Percentiles rank a stretch among this genome's conserved stretches.
Evolutionary conservation across 108 stramenopile genomes (phyloP).

Genomic region (Thalassiosira profunda): DNA sequence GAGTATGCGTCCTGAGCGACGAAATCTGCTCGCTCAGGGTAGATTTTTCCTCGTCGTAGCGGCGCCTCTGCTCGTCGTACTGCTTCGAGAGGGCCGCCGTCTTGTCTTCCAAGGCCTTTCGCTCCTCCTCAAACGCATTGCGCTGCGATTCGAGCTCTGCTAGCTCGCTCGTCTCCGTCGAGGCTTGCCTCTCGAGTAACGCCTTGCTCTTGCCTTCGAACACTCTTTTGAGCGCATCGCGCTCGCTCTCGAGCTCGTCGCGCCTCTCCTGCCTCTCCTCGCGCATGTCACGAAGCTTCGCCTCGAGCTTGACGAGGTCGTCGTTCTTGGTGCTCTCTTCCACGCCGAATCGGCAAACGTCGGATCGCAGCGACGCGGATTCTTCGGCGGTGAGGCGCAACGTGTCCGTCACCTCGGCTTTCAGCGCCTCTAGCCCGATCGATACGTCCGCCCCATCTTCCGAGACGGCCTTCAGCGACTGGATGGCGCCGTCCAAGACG

Average conservation of each 20-base stretch:
- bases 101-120: conserved; percentile 2
- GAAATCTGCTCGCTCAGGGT: not conserved
- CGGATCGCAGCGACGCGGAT: too few relatives aligned
- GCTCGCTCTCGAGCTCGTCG: not conserved
- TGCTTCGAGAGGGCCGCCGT: conserved; percentile 4
- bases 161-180: not conserved
- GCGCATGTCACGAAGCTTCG: not conserved
- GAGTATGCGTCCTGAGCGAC: conserved; percentile 2
- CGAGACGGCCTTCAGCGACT: too few relatives aligned
- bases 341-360: too few relatives aligned
- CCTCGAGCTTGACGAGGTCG: conserved; percentile 12
- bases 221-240: not conserved
- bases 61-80: not conserved
- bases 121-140: conserved; percentile 3
- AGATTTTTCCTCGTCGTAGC: conserved; percentile 4
- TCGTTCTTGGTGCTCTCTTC: too few relatives aligned
- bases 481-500: too few relatives aligned
- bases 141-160: not conserved
- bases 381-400: too few relatives aligned
- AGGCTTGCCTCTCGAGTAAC: not conserved
- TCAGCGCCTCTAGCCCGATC: too few relatives aligned
- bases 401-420: too few relatives aligned
- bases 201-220: not conserved
- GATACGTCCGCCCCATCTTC: too few relatives aligned
- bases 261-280: not conserved